Conservation (phyloP, 768 basidiomycete genomes). For the Panellus pusillus region DNA sequence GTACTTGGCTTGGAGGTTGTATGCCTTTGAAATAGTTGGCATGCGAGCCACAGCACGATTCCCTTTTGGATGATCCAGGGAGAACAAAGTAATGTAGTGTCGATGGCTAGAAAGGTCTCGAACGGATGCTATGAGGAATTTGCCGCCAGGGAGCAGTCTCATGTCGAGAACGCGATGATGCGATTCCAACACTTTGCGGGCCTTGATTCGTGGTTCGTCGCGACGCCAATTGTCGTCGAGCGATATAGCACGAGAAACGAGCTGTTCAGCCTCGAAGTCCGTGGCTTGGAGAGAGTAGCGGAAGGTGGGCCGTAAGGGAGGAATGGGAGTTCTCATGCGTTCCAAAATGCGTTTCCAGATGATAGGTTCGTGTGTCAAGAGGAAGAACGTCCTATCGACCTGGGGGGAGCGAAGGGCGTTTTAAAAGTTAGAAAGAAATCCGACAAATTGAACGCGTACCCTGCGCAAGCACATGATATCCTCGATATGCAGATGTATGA, state of each 20-base stretch:
- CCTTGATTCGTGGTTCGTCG: slow-evolving; percentile 35
- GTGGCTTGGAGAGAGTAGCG: slow-evolving; percentile 39
- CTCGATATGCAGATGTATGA: slow-evolving; percentile 42
- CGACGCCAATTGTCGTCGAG: slow-evolving; percentile 61
- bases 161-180: slow-evolving; percentile 50
- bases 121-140: slow-evolving; percentile 64
- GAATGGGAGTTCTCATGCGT: slow-evolving; percentile 53
- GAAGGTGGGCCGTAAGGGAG: slow-evolving; percentile 61
- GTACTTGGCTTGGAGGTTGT: slow-evolving; percentile 60
- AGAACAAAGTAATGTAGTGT: slow-evolving; percentile 54
- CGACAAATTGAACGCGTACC: slow-evolving; percentile 28
- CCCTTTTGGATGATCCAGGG: slow-evolving; percentile 54
- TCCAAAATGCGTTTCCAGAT: slow-evolving; percentile 69
- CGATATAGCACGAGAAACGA: slow-evolving; percentile 60
- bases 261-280: slow-evolving; percentile 52
- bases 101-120: slow-evolving; percentile 42
- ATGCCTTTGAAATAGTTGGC: slow-evolving; percentile 51
- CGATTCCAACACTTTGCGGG: slow-evolving; percentile 26
- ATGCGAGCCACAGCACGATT: slow-evolving; percentile 49
- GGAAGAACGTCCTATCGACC: slow-evolving; percentile 60
- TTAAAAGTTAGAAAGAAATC: background rate
- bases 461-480: slow-evolving; percentile 48
- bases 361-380: slow-evolving; percentile 64
- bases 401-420: slow-evolving; percentile 21
- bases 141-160: slow-evolving; percentile 64